Conservation (phyloP, 2,329 filamentous ascomycete species). For the Phialemoniopsis sp. region DNA sequence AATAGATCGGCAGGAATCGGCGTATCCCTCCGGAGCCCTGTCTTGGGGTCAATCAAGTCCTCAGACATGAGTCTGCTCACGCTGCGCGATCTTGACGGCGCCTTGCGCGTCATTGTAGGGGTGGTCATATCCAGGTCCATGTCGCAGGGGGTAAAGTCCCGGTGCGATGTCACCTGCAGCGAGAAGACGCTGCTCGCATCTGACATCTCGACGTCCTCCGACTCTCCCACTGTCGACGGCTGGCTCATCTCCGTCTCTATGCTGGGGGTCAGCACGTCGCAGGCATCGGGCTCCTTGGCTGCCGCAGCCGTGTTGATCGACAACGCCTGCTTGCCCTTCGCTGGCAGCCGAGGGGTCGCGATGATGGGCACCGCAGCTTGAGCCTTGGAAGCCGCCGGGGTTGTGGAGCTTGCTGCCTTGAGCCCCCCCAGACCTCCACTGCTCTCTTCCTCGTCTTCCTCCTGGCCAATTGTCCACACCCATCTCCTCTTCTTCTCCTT, state of each 20-base stretch:
- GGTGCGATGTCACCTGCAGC: not conserved
- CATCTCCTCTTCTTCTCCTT: conserved; percentile 61
- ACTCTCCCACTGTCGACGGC: not conserved
- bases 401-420: conserved; percentile 30
- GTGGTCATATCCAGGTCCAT: conserved; percentile 4
- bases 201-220: conserved; percentile 5
- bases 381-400: conserved; percentile 28
- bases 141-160: conserved; percentile 22
- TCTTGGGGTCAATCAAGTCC: conserved; percentile 19
- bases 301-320: not conserved
- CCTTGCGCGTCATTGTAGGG: conserved; percentile 3
- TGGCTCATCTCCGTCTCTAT: conserved; percentile 4
- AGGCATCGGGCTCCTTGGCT: not conserved
- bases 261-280: conserved; percentile 4
- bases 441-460: conserved; percentile 29
- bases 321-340: not conserved
- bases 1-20: conserved; percentile 14
- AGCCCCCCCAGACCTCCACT: conserved; percentile 15
- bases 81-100: too few relatives aligned
- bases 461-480: conserved; percentile 62
- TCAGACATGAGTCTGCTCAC: conserved; percentile 9
- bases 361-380: not conserved
- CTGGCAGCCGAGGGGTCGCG: not conserved
- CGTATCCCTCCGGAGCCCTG: conserved; percentile 24
- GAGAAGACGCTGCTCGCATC: conserved; percentile 3